A percentile compares a stretch with the other conserved stretches of the same genome.
phyloP scores from a whole-genome alignment of 1,284 basidiomycete genomes.

The Lignosus rhinocerotis region DNA sequence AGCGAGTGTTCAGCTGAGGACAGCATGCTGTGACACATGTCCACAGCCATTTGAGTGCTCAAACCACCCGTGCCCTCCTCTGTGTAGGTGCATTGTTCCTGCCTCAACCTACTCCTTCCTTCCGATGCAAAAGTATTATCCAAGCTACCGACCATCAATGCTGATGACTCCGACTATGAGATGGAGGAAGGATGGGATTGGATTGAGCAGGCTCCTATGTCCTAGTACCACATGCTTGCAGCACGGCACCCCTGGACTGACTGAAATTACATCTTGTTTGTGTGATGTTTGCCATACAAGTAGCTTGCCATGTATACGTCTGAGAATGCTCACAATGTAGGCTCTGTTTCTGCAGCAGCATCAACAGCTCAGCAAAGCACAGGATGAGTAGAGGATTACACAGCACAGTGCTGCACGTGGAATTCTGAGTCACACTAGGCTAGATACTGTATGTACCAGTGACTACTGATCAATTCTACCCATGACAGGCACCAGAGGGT shows the following conservation, averaged over 20 bases:
- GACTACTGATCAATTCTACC: no score
- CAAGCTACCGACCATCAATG: neutral
- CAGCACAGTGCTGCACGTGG: no score
- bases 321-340: neutral
- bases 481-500: neutral
- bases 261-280: no score
- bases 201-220: neutral
- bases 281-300: no score
- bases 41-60: constrained; percentile 19
- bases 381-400: neutral
- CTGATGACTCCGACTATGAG: neutral
- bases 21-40: constrained; percentile 24
- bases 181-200: constrained; percentile 1
- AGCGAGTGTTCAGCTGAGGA: constrained; percentile 29
- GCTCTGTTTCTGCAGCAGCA: neutral
- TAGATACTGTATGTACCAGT: neutral
- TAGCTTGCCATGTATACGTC: no score
- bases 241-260: no score
- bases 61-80: constrained; percentile 25
- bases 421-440: neutral
- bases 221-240: no score
- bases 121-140: neutral
- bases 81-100: constrained; percentile 28
- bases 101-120: neutral
- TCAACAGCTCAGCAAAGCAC: neutral